Conservation (phyloP, 2,329 filamentous ascomycete genomes). For the Aureobasidium sp. region DNA sequence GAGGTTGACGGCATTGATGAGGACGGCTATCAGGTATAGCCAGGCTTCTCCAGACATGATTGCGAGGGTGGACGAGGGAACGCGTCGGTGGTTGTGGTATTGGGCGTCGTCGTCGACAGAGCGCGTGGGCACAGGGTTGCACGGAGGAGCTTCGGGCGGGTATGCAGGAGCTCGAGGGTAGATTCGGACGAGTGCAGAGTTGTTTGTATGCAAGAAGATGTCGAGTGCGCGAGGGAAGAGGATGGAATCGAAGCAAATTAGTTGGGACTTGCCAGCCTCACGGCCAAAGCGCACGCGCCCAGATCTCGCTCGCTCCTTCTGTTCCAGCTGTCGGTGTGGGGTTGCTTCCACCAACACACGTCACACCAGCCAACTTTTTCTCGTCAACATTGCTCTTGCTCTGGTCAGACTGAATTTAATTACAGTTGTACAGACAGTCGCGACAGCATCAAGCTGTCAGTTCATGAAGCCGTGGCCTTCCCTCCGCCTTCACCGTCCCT, state of each 20-base stretch:
- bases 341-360: neutral
- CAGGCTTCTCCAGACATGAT: slow-evolving; percentile 34
- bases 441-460: neutral
- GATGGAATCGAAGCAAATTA: neutral
- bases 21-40: slow-evolving; percentile 93
- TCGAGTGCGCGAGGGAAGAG: neutral
- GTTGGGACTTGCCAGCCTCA: slow-evolving; percentile 6
- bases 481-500: neutral
- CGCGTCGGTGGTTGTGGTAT: slow-evolving; percentile 3
- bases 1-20: slow-evolving; percentile 99
- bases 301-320: neutral
- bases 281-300: slow-evolving; percentile 1
- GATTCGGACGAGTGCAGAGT: neutral
- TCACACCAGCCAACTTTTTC: neutral
- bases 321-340: neutral
- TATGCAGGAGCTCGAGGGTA: neutral
- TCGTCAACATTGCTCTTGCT: neutral
- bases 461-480: neutral
- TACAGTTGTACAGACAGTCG: neutral
- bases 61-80: slow-evolving; percentile 7
- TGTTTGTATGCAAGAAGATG: neutral
- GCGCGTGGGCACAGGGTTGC: neutral
- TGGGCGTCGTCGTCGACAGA: neutral
- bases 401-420: neutral
- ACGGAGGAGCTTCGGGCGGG: neutral